Percentiles rank a stretch among this genome's conserved stretches.
phyloP scores from a whole-genome alignment of 805 yeast species.

The Cyberlindnera mississippiensis region DNA sequence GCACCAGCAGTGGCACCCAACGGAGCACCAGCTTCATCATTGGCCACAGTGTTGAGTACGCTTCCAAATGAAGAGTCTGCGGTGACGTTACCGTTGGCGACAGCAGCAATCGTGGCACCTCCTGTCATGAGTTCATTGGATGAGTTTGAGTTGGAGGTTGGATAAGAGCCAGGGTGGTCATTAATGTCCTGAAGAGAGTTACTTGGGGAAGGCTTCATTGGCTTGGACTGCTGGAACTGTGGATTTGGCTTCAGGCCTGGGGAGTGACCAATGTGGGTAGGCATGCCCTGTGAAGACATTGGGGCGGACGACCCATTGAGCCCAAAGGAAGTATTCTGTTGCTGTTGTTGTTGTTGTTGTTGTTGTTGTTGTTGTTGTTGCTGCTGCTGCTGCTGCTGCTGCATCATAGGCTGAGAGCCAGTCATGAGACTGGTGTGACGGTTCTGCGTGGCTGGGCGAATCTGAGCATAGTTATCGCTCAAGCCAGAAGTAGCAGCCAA shows the following conservation, averaged over 20 bases:
- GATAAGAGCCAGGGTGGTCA: constrained; percentile 1
- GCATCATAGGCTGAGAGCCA: constrained; percentile 7
- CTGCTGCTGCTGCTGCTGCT: too few relatives aligned
- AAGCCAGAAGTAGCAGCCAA: constrained; percentile 7
- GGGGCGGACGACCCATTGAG: background rate
- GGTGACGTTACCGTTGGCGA: background rate
- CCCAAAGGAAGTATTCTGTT: background rate
- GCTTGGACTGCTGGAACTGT: constrained; percentile 9
- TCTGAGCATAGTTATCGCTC: constrained; percentile 1
- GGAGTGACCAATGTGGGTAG: constrained; percentile 6
- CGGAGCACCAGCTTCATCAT: constrained; percentile 9
- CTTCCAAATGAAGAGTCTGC: constrained; percentile 11
- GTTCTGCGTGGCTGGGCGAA: constrained; percentile 5
- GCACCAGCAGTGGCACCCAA: constrained; percentile 3
- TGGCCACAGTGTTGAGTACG: constrained; percentile 10
- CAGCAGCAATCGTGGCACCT: background rate
- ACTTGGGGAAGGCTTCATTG: constrained; percentile 6
- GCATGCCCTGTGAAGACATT: constrained; percentile 1
- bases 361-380: background rate
- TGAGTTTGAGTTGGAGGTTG: constrained; percentile 11
- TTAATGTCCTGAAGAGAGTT: constrained; percentile 7
- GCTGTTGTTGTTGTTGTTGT: background rate
- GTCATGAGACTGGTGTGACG: constrained; percentile 10
- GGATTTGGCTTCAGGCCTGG: constrained; percentile 13
- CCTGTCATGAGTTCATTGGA: constrained; percentile 7